These are phyloP conservation scores for Chaetothyriales sp. DNA, from an alignment of 2,329 filamentous ascomycete genomes.

Conservation along the genomic window DNA sequence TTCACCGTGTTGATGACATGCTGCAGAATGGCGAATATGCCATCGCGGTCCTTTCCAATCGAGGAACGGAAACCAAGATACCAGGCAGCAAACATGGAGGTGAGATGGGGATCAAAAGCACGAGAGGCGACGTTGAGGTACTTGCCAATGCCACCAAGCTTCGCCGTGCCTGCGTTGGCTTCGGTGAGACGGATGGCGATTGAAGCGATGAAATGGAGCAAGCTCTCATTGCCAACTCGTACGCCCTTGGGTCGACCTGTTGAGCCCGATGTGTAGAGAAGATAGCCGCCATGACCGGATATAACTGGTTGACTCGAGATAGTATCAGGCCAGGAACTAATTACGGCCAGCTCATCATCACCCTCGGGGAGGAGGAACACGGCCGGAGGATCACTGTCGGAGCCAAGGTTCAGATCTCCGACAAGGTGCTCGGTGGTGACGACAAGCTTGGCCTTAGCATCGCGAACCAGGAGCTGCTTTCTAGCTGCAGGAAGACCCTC, in stretches of 20 bases:
- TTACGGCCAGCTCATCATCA: too few species aligned
- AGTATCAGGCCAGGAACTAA: too few species aligned
- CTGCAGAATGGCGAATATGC: conserved; percentile 27
- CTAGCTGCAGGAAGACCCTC: conserved; percentile 20
- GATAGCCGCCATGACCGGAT: conserved; percentile 25
- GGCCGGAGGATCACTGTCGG: conserved; percentile 12
- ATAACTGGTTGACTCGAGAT: background rate
- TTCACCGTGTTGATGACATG: conserved; percentile 36
- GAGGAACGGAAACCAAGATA: conserved; percentile 22
- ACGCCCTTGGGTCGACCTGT: conserved; percentile 41
- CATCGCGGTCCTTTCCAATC: conserved; percentile 23
- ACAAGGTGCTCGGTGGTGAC: too few species aligned
- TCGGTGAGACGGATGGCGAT: too few species aligned
- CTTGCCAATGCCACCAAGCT: background rate
- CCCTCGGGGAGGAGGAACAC: too few species aligned
- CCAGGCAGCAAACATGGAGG: conserved; percentile 20
- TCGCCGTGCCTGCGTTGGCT: background rate
- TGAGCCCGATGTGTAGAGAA: conserved; percentile 45
- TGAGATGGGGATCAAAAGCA: conserved; percentile 31
- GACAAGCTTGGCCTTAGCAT: too few species aligned
- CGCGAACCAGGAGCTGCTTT: conserved; percentile 10
- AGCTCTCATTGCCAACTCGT: too few species aligned
- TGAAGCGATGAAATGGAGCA: too few species aligned
- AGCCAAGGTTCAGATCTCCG: conserved; percentile 10
- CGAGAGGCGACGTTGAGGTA: conserved; percentile 27